Conservation (phyloP, 164 flowering plant genomes). For the Akebia trifoliata region DNA sequence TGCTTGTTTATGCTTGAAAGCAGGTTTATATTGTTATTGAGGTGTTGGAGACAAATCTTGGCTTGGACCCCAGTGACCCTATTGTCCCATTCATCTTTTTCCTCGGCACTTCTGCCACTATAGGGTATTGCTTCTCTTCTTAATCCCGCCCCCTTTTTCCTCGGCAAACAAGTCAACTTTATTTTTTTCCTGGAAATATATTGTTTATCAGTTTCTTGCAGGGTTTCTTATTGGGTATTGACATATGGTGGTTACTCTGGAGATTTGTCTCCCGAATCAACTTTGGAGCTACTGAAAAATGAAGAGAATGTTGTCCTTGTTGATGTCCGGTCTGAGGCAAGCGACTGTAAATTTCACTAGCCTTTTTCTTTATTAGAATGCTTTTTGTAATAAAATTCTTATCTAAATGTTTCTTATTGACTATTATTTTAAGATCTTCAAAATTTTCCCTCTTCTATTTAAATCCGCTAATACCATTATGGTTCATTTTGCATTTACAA, state of each 20-base stretch:
- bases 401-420: background rate
- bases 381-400: conserved; percentile 2
- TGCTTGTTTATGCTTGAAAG: conserved; percentile 10
- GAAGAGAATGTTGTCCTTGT: conserved; percentile 58
- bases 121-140: conserved; percentile 50
- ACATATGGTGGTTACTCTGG: conserved; percentile 89
- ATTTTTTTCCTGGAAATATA: conserved; percentile 20
- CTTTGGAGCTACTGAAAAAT: conserved; percentile 58
- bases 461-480: background rate
- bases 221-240: conserved; percentile 62
- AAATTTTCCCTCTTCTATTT: background rate
- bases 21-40: conserved; percentile 60
- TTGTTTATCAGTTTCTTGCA: conserved; percentile 60
- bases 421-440: background rate
- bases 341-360: conserved; percentile 57
- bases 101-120: conserved; percentile 56
- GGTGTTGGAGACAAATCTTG: conserved; percentile 62
- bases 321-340: conserved; percentile 98
- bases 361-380: conserved; percentile 29
- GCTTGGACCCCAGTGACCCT: conserved; percentile 85
- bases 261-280: conserved; percentile 62
- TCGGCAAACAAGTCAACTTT: conserved; percentile 1
- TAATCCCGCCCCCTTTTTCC: too few species aligned
- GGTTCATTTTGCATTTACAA: background rate
- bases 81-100: conserved; percentile 56